Evolutionary conservation across 23 red algal genomes (phyloP), one percentile per base, ranked within the genome.

Genomic region (Gracilaria vermiculophylla): DNA sequence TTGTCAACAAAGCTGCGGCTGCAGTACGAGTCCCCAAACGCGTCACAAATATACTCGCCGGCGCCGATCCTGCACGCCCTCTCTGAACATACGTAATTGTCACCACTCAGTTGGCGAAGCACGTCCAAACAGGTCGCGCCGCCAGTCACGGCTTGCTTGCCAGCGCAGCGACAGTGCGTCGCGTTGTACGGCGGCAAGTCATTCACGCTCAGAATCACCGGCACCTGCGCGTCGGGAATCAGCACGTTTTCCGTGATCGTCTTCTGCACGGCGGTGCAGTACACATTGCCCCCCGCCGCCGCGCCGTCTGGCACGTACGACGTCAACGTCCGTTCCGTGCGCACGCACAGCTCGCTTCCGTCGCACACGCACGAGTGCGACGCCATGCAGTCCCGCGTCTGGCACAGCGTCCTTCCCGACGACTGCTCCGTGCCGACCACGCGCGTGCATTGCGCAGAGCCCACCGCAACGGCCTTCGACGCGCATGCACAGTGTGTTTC

Each of bases 401-500:
- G 16, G 29, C 84, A 88, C 23, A 88, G 39, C 3, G 53, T 77
- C 14, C 53, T 66, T 33, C 84, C 84, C 24, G 33, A 67, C 14
- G 69, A 65, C 23, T n/a, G 3, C 12, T 85, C 81, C n/a, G 81
- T 85, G 21, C 81, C 57, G 41, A 73, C 58, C 27, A 85, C 81
- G 23, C 66, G 57, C 39, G 62, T 70, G 45, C 81, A 85, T 44
- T 62, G 36, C 39, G 12, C 25, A 14, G 81, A 85, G 4, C 81
- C 81, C 1, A 19, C 41, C 21, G 60, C 36, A 5, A 70, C 50
- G 24, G 84, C 25, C 10, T 60, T 66, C 45, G 50, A 62, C 9
- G 35, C 69, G 70, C 84, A 88, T 5, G 84, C 69, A 37, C 84
- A 88, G 53, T 73, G 43, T 17, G 69, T 77, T 2, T 88, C 84